Percentiles rank a stretch among this genome's conserved stretches.
These are phyloP conservation scores for Dactylis glomerata DNA, from an alignment of 176 grass and related monocot species.

Conservation along the genomic window DNA sequence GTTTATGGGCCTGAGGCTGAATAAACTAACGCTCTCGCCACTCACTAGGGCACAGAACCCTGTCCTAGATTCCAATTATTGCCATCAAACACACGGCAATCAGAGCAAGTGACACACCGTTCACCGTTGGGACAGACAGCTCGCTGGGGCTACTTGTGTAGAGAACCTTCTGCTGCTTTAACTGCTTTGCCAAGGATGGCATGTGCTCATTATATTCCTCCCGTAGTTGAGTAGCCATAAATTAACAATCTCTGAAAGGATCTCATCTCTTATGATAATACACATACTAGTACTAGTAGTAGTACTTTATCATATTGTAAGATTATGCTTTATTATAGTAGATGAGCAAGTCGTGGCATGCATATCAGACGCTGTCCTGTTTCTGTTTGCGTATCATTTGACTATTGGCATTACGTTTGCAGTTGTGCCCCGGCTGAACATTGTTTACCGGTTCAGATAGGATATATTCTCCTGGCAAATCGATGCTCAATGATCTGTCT, in stretches of 20 bases:
- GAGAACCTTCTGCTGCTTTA: background rate
- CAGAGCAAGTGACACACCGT: background rate
- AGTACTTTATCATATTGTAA: background rate
- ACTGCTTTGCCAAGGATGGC: background rate
- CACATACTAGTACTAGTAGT: background rate
- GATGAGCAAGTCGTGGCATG: background rate
- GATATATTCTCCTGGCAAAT: background rate
- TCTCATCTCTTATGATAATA: background rate
- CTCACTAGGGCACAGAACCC: slow-evolving; percentile 25
- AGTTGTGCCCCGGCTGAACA: background rate
- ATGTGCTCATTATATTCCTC: background rate
- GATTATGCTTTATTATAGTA: background rate
- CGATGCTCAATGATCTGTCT: background rate
- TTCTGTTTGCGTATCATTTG: background rate
- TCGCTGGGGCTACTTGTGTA: background rate
- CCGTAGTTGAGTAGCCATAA: background rate
- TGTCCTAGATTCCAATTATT: slow-evolving; percentile 21
- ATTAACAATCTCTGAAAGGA: background rate
- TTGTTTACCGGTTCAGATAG: background rate
- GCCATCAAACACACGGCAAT: background rate
- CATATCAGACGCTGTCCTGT: background rate
- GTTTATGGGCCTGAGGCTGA: background rate
- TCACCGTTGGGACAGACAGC: slow-evolving; percentile 6
- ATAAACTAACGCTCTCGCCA: slow-evolving; percentile 20
- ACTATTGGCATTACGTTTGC: background rate